These are phyloP conservation scores for Bathelium albidoporum DNA, from an alignment of 495 filamentous ascomycete species.

Conservation along the genomic window DNA sequence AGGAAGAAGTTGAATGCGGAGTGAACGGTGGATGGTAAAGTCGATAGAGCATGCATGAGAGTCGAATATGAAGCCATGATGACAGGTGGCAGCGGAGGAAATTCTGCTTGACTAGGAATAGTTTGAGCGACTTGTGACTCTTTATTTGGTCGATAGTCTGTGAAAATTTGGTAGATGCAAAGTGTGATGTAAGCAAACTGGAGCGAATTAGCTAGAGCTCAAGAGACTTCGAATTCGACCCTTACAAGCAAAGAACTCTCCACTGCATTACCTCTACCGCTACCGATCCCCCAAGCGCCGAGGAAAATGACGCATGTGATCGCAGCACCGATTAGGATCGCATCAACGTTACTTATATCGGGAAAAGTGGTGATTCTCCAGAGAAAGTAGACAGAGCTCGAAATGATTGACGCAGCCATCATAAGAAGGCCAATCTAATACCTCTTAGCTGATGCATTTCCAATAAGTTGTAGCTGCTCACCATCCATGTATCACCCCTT, in stretches of 20 bases:
- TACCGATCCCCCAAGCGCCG: conserved; percentile 88
- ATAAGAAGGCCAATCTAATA: conserved; percentile 75
- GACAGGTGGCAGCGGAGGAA: conserved; percentile 88
- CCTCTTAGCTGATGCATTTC: conserved; percentile 21
- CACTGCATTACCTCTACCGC: conserved; percentile 87
- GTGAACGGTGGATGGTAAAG: conserved; percentile 71
- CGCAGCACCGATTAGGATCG: conserved; percentile 80
- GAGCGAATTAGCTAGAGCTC: neutral
- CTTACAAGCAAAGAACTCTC: conserved; percentile 73
- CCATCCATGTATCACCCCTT: conserved; percentile 94
- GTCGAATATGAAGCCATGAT: conserved; percentile 99
- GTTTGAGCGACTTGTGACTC: conserved; percentile 39
- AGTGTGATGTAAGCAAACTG: conserved; percentile 91
- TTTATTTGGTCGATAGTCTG: conserved; percentile 77
- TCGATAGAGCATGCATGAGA: conserved; percentile 69
- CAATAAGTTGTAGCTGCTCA: conserved; percentile 38
- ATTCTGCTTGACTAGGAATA: conserved; percentile 56
- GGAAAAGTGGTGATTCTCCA: conserved; percentile 92
- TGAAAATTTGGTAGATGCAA: conserved; percentile 98
- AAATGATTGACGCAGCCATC: conserved; percentile 79
- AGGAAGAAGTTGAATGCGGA: conserved; percentile 78
- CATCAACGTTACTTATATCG: conserved; percentile 86
- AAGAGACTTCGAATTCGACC: conserved; percentile 5
- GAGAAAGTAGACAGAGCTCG: conserved; percentile 89
- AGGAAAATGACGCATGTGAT: conserved; percentile 87